Percentiles rank a stretch among this genome's conserved stretches.
Conservation (phyloP, 1,284 basidiomycete species). For the Meira miltonrushii region DNA sequence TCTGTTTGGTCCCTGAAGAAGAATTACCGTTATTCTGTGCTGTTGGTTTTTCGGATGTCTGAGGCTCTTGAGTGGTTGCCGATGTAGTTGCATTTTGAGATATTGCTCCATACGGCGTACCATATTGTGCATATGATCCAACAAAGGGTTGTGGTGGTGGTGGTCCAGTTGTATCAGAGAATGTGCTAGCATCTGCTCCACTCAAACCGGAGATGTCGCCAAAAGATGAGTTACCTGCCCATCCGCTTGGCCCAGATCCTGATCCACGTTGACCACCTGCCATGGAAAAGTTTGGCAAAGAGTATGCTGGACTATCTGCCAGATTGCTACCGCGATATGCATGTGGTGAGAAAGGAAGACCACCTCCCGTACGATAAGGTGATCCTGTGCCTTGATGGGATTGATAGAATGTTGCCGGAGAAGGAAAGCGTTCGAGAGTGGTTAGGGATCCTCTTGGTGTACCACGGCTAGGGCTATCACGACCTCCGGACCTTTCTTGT, state of each 20-base stretch:
- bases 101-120: background rate
- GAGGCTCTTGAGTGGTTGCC: background rate
- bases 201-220: background rate
- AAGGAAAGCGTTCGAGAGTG: constrained; percentile 29
- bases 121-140: background rate
- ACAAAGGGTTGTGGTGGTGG: background rate
- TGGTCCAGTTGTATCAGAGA: background rate
- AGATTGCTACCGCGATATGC: background rate
- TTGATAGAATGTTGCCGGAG: constrained; percentile 36
- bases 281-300: background rate
- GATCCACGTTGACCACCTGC: background rate
- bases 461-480: constrained; percentile 12
- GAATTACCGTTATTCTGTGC: too few species aligned
- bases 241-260: background rate
- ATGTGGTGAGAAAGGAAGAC: background rate
- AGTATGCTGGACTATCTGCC: background rate
- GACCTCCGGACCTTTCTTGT: background rate
- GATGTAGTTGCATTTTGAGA: background rate
- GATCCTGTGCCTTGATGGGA: constrained; percentile 19
- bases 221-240: background rate
- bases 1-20: background rate
- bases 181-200: background rate
- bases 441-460: background rate
- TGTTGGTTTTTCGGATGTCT: background rate
- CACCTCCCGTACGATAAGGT: background rate